A percentile compares a stretch with the other conserved stretches of the same genome.
Evolutionary conservation across 208 protist genomes (phyloP).

Genomic region (Acanthamoeba comandoni): DNA sequence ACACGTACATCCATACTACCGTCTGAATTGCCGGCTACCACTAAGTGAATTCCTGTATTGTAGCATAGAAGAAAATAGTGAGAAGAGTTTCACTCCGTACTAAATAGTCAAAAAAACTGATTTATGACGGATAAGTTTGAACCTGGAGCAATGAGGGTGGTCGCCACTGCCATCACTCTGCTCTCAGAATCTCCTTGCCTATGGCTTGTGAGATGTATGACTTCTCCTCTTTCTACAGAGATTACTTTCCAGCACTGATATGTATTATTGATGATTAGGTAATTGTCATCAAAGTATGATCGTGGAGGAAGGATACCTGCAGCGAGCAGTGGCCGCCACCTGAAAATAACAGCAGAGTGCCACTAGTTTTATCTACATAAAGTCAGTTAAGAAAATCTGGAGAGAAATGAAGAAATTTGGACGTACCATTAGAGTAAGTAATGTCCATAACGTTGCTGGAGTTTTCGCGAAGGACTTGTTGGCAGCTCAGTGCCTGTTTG

Average conservation of each 20-base stretch:
- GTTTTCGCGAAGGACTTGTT: background rate
- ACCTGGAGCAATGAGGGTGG: background rate
- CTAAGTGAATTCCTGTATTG: background rate
- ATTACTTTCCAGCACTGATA: conserved; percentile 24
- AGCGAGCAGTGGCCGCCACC: conserved; percentile 38
- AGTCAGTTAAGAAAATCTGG: background rate
- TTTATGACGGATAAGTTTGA: background rate
- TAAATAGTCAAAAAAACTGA: background rate
- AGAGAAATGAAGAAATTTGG: too few relatives aligned
- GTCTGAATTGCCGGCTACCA: conserved; percentile 3
- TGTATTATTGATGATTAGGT: background rate
- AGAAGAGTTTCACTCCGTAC: background rate
- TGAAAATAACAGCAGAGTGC: background rate
- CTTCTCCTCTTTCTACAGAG: background rate
- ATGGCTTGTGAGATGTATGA: background rate
- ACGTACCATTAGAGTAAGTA: background rate
- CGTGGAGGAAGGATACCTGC: conserved; percentile 12
- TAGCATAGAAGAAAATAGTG: background rate
- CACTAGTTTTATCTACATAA: background rate
- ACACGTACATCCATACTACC: conserved; percentile 24
- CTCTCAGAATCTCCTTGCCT: background rate
- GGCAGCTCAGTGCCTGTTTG: background rate
- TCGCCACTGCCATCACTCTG: conserved; percentile 27
- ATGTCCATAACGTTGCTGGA: conserved; percentile 36
- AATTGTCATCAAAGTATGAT: background rate